Base-by-base conservation (phyloP, 2,329 filamentous ascomycete species). In the Stromatinia cepivora region DNA sequence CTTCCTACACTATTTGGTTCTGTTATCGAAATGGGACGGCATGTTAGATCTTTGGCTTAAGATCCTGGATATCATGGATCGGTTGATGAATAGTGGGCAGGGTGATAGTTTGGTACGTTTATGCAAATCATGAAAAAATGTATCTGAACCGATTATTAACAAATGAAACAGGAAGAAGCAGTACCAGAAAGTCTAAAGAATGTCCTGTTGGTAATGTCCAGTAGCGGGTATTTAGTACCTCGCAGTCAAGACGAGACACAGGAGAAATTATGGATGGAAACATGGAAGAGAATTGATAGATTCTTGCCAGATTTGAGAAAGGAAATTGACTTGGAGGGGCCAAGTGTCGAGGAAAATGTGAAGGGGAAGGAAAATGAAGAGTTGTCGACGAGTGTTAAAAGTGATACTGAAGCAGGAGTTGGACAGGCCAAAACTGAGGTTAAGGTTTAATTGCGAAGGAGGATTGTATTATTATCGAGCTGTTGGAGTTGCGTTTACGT, bases 171-270 rank as follows among this genome's bases (percentile, higher is more conserved):
- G 89, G 93, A 97, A 81, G 95, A 99, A 82, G 94, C 95, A 17
- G 93, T 98, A 3, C 92, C 92, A 0, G 95, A 99, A 80, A 95
- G 93, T 73, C 83, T 99, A 70, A 99, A 99, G 81, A 99, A 99
- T 74, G 93, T 98, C 66, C 83, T 98, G 34, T 85, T 99, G 13
- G 95, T 99, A 76, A 97, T 99, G 93, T 89, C 92, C 8, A 95
- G 90, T 78, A 94, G 91, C 64, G 94, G 92, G 48, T 94, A 92
- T 76, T 86, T 99, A 7, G 89, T 92, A 0, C 86, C 92, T 1
- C 92, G 92, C 17, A 83, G 81, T 72, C 80, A 85, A 74, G 85
- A 89, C 72, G 77, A 83, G 1, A 82, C 81, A 7, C 85, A 86
- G 75, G 84, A 84, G 78, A 84, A 83, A 76, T 81, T 89, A 25